Conservation (phyloP, 1,284 basidiomycete genomes). For the Apiotrichum domesticum region DNA sequence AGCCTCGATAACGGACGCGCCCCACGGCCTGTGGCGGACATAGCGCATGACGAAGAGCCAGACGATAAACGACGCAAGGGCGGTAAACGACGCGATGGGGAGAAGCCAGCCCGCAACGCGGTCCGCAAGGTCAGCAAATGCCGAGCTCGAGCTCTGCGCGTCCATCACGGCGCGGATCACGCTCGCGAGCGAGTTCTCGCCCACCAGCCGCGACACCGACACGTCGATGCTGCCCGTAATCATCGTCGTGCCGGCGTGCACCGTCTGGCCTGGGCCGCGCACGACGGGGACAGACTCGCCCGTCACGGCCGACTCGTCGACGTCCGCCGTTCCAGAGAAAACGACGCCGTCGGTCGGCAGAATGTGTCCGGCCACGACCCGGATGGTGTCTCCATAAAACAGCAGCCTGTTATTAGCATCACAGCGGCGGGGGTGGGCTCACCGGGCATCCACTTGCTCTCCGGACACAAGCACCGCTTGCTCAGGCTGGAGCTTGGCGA, state of each 20-base stretch:
- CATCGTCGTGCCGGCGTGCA: slow-evolving; percentile 50
- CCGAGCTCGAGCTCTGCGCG: slow-evolving; percentile 15
- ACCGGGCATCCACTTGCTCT: slow-evolving; percentile 19
- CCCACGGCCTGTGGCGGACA: slow-evolving; percentile 32
- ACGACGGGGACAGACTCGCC: slow-evolving; percentile 50
- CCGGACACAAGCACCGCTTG: slow-evolving; percentile 36
- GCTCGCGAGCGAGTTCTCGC: slow-evolving; percentile 51
- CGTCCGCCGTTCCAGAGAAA: slow-evolving; percentile 43
- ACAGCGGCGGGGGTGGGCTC: too few species aligned
- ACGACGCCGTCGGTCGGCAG: slow-evolving; percentile 51
- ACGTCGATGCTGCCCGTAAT: slow-evolving; percentile 46
- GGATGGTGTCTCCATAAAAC: slow-evolving; percentile 47
- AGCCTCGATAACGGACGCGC: slow-evolving; percentile 38
- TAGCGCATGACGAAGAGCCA: slow-evolving; percentile 47
- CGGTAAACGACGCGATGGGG: slow-evolving; percentile 7
- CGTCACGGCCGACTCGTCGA: slow-evolving; percentile 52
- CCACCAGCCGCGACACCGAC: slow-evolving; percentile 44
- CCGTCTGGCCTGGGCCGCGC: slow-evolving; percentile 42
- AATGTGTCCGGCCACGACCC: slow-evolving; percentile 42
- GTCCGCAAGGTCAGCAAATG: slow-evolving; percentile 21
- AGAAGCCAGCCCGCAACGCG: slow-evolving; percentile 17
- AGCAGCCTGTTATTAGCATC: slow-evolving; percentile 24
- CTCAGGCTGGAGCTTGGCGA: slow-evolving; percentile 41
- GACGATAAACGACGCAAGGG: slow-evolving; percentile 41
- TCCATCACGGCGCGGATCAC: slow-evolving; percentile 46